A percentile compares a stretch with the other conserved stretches of the same genome.
phyloP scores from a whole-genome alignment of 495 filamentous ascomycete genomes.

The Penicillium parvum region DNA sequence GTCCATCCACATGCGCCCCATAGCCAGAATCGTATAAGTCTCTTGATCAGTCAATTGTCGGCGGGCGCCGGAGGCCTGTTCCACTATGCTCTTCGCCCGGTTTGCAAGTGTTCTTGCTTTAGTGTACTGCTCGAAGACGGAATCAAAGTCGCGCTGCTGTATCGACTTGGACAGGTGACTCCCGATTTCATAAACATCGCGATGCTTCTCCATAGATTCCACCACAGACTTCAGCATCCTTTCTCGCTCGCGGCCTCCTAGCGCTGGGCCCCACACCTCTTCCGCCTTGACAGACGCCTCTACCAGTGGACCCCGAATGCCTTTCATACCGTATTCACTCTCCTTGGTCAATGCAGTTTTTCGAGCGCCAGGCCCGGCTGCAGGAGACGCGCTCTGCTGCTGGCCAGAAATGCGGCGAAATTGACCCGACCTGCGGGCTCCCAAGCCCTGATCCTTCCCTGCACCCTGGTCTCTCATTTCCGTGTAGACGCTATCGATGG shows the following conservation, averaged over 20 bases:
- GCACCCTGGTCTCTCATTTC: conserved; percentile 90
- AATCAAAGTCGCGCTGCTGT: conserved; percentile 83
- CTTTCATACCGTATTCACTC: conserved; percentile 88
- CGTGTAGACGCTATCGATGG: conserved; percentile 95
- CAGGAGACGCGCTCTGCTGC: conserved; percentile 38
- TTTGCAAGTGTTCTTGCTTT: conserved; percentile 71
- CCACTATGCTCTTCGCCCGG: conserved; percentile 61
- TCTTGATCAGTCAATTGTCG: conserved; percentile 63
- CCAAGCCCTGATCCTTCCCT: conserved; percentile 51
- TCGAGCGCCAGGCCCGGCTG: conserved; percentile 35
- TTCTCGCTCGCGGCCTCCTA: conserved; percentile 89
- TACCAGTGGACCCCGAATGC: conserved; percentile 79
- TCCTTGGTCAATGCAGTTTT: conserved; percentile 92
- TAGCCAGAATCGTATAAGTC: conserved; percentile 77
- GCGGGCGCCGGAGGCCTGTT: conserved; percentile 43
- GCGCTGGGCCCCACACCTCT: conserved; percentile 92
- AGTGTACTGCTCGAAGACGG: conserved; percentile 77
- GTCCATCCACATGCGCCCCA: conserved; percentile 92
- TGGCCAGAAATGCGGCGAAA: conserved; percentile 49
- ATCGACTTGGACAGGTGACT: conserved; percentile 76
- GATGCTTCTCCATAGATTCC: conserved; percentile 67
- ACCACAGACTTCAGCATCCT: conserved; percentile 73
- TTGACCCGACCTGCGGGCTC: conserved; percentile 62
- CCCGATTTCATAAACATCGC: conserved; percentile 74
- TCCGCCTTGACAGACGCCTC: conserved; percentile 92